phyloP scores from a whole-genome alignment of 2,329 filamentous ascomycete genomes.

The Ophiostoma piceae region DNA sequence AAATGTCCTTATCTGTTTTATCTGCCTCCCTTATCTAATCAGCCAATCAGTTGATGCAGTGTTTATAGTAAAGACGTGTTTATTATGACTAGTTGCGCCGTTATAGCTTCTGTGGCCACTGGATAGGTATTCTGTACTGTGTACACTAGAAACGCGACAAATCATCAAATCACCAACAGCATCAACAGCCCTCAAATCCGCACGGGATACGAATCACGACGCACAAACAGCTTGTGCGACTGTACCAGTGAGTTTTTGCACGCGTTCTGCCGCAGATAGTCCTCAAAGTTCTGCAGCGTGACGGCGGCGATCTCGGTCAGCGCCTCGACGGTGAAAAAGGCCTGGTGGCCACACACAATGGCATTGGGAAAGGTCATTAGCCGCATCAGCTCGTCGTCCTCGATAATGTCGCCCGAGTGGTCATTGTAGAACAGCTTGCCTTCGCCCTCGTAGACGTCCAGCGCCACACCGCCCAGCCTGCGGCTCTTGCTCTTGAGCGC shows the following conservation, averaged over 20 bases:
- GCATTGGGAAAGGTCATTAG: constrained; percentile 65
- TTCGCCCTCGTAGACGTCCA: constrained; percentile 66
- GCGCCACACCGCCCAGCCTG: constrained; percentile 56
- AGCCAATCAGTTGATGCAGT: neutral
- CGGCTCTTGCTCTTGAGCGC: constrained; percentile 50
- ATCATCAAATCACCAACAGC: neutral
- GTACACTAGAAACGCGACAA: no score
- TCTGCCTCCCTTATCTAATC: neutral
- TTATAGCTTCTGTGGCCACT: no score
- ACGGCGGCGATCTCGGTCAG: constrained; percentile 57
- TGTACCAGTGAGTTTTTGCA: constrained; percentile 39
- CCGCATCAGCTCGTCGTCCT: constrained; percentile 61
- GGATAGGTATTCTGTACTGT: no score
- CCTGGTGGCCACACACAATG: constrained; percentile 62
- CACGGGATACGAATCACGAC: constrained; percentile 34
- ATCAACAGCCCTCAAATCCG: constrained; percentile 31
- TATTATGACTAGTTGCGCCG: neutral
- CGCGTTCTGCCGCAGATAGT: constrained; percentile 36
- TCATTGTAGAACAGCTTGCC: constrained; percentile 60
- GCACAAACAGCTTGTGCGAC: constrained; percentile 26
- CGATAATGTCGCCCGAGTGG: constrained; percentile 58
- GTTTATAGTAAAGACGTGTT: neutral
- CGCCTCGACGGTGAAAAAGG: constrained; percentile 63
- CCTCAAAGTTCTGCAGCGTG: constrained; percentile 53
- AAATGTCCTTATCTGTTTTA: neutral